phyloP scores from a whole-genome alignment of 805 yeast genomes.

The Saccharomycopsis schoenii region DNA sequence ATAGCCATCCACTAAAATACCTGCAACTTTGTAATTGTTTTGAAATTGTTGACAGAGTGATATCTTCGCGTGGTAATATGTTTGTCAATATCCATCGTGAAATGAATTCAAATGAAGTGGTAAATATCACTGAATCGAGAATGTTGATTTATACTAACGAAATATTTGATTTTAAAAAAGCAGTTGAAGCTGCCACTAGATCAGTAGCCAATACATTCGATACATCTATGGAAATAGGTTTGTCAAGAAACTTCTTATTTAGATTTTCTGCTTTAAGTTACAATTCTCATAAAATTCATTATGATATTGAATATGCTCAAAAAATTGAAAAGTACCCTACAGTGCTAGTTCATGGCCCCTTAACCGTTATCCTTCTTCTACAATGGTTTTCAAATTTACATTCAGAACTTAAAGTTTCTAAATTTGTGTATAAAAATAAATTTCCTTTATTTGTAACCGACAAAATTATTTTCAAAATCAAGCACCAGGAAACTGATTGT shows the following conservation, averaged over 20 bases:
- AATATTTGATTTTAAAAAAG: conserved; percentile 19
- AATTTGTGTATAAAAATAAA: conserved; percentile 40
- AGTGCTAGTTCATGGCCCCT: conserved; percentile 73
- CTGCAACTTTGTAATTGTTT: conserved; percentile 36
- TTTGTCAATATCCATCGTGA: conserved; percentile 49
- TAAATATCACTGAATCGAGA: conserved; percentile 42
- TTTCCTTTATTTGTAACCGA: conserved; percentile 41
- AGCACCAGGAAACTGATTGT: conserved; percentile 1
- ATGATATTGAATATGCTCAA: conserved; percentile 45
- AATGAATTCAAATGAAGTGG: conserved; percentile 26
- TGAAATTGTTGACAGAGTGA: conserved; percentile 40
- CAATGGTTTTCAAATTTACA: conserved; percentile 34
- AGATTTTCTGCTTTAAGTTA: conserved; percentile 68
- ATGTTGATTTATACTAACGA: conserved; percentile 52
- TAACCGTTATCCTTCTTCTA: conserved; percentile 51
- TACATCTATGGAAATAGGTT: conserved; percentile 22
- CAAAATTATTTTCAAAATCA: conserved; percentile 23
- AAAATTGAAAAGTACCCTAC: conserved; percentile 49
- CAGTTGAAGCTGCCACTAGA: conserved; percentile 14
- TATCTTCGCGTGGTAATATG: conserved; percentile 23
- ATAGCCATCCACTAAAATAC: conserved; percentile 25
- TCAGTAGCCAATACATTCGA: conserved; percentile 4
- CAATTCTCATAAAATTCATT: conserved; percentile 81
- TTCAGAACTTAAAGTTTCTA: conserved; percentile 12
- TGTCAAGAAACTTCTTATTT: conserved; percentile 37